Percentiles rank a stretch among this genome's conserved stretches.
These are phyloP conservation scores for Hyaloscypha variabilis DNA, from an alignment of 495 filamentous ascomycete species.

Conservation along the genomic window DNA sequence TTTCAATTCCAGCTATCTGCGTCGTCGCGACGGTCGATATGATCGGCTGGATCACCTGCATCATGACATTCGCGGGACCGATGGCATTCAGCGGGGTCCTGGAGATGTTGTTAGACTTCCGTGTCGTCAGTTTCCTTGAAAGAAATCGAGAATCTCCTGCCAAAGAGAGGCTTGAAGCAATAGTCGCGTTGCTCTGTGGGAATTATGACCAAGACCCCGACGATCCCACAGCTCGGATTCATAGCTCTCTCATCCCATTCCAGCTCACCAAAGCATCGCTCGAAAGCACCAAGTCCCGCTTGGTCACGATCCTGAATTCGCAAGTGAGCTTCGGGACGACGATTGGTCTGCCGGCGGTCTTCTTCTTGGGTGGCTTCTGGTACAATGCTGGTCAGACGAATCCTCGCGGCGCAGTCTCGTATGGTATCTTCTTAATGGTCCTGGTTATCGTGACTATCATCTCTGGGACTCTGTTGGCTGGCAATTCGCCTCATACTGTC, in stretches of 20 bases:
- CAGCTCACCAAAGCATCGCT: background rate
- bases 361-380: slow-evolving; percentile 3
- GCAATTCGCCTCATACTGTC: background rate
- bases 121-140: background rate
- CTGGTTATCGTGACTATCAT: background rate
- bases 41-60: background rate
- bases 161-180: background rate
- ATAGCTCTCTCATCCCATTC: background rate
- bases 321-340: slow-evolving; percentile 2
- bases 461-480: background rate
- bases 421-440: background rate
- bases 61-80: background rate
- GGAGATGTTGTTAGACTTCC: background rate
- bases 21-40: background rate
- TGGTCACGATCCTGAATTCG: slow-evolving; percentile 1
- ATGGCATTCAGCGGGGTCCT: background rate
- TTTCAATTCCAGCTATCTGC: background rate
- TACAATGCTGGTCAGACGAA: background rate
- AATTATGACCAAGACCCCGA: slow-evolving; percentile 4
- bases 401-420: background rate
- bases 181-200: slow-evolving; percentile 5
- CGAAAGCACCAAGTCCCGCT: background rate
- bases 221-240: slow-evolving; percentile 1
- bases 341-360: slow-evolving; percentile 7
- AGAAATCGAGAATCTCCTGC: background rate